These are phyloP conservation scores for Hypoxylon sp. DNA, from an alignment of 2,329 filamentous ascomycete genomes.

Conservation along the genomic window DNA sequence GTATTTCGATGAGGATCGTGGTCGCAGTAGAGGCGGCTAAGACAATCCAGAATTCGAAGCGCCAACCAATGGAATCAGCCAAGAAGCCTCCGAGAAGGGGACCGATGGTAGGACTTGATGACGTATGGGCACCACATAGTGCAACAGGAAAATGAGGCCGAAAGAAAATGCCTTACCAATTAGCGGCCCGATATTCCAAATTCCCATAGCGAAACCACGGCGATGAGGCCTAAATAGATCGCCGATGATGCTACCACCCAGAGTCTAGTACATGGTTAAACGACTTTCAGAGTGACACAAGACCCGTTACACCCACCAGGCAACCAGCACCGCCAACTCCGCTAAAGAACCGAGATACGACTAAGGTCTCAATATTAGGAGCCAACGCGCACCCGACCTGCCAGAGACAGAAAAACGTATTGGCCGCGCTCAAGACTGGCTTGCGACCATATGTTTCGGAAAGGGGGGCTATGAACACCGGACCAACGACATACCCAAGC, in stretches of 20 bases:
- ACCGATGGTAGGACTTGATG: slow-evolving; percentile 43
- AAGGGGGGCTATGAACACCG: slow-evolving; percentile 60
- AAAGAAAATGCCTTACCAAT: not conserved
- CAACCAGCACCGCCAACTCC: not conserved
- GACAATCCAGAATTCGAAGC: slow-evolving; percentile 55
- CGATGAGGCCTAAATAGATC: slow-evolving; percentile 55
- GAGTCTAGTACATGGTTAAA: slow-evolving; percentile 40
- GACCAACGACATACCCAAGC: slow-evolving; percentile 53
- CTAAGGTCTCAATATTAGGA: slow-evolving; percentile 52
- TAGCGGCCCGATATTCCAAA: not conserved
- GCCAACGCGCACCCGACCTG: slow-evolving; percentile 48
- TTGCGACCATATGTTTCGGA: slow-evolving; percentile 59
- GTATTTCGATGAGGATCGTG: not conserved
- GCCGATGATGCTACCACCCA: slow-evolving; percentile 57
- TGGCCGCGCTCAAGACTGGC: not conserved
- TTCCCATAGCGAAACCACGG: slow-evolving; percentile 8
- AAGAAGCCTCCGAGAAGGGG: slow-evolving; percentile 56
- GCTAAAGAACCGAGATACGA: slow-evolving; percentile 55
- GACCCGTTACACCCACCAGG: not conserved
- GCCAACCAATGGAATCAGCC: slow-evolving; percentile 51
- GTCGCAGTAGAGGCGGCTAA: not conserved
- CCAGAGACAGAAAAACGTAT: not conserved
- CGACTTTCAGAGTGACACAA: not conserved
- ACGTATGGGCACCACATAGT: too few relatives aligned
- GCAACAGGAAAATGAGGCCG: not conserved